Base-by-base conservation (phyloP, 2,329 filamentous ascomycete species). In the Grosmannia huntii region DNA sequence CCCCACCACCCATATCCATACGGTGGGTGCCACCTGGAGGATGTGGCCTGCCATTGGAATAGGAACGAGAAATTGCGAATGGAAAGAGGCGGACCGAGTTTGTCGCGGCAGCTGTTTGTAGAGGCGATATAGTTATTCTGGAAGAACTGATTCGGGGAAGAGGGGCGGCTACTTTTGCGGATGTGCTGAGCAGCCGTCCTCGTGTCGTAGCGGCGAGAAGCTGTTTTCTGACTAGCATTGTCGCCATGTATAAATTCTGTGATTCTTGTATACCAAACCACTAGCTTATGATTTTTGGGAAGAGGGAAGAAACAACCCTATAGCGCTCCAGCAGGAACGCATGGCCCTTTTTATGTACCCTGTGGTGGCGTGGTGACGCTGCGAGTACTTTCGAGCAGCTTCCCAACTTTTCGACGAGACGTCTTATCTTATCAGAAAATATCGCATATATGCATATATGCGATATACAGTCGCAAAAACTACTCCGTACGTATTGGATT, bases 21-120 rank as follows among this genome's bases (percentile, higher is more conserved):
- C 87, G 87, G 72, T 96, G 90, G 1, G 90, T 96, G 58, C 91
- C 91, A 55, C 92, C 92, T 0, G 92, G 90, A 1, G 90, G 91
- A 63, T 94, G 89, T 62, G 90, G 89, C 60, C 86, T 78, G 66
- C 87, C 86, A 76, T 84, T 84, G 60, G 84, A 79, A 72, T 87
- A 88, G 53, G 67, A 71, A 58, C 85, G 78, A 14, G 72, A 64
- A 16, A 72, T 64, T 46, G 70, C 64, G 11, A 68, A 68, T 4
- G 80, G 75, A 6, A 75, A 64, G 66, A 57, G 64, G 31, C 41
- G 58, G 58, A 33, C 54, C 56, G 51, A 33, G 28, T 7, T 55
- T 33, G 21, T 4, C 14, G 38, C 10, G 5, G 27, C 36, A 11
- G 51, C 9, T 7, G 50, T 10, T 3, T 12, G 16, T 2, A 46